Evolutionary conservation across 2,329 filamentous ascomycete species (phyloP).

Genomic region (Aspergillus thermomutatus): DNA sequence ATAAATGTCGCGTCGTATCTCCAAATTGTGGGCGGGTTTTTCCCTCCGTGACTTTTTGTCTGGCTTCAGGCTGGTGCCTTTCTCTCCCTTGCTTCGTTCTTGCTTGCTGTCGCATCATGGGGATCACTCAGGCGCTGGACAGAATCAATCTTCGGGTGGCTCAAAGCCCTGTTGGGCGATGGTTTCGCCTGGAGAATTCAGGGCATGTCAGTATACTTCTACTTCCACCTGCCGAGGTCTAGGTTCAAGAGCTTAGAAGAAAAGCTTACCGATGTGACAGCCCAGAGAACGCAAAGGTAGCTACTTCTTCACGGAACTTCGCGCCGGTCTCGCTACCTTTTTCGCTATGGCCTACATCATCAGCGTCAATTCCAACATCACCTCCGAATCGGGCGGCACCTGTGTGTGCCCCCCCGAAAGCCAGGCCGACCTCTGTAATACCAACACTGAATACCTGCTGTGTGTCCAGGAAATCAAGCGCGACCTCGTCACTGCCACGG

Average conservation of each 20-base stretch:
- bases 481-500: slow-evolving; percentile 79
- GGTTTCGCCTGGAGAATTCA: slow-evolving; percentile 77
- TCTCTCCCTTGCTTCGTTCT: no score
- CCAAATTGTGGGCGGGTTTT: neutral
- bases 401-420: slow-evolving; percentile 63
- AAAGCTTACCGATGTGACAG: slow-evolving; percentile 37
- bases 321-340: slow-evolving; percentile 76
- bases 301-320: slow-evolving; percentile 77
- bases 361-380: slow-evolving; percentile 63
- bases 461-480: slow-evolving; percentile 61
- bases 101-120: slow-evolving; percentile 10
- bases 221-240: slow-evolving; percentile 1
- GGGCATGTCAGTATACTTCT: slow-evolving; percentile 64
- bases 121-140: slow-evolving; percentile 16
- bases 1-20: neutral
- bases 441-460: slow-evolving; percentile 43
- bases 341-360: slow-evolving; percentile 83
- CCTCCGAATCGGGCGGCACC: slow-evolving; percentile 69
- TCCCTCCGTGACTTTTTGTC: neutral
- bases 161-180: slow-evolving; percentile 62
- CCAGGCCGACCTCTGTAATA: slow-evolving; percentile 46
- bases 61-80: slow-evolving; percentile 1
- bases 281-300: slow-evolving; percentile 69
- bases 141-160: slow-evolving; percentile 50
- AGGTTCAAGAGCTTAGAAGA: slow-evolving; percentile 10